phyloP scores from a whole-genome alignment of 495 filamentous ascomycete species.

The Penicillium parvum region DNA sequence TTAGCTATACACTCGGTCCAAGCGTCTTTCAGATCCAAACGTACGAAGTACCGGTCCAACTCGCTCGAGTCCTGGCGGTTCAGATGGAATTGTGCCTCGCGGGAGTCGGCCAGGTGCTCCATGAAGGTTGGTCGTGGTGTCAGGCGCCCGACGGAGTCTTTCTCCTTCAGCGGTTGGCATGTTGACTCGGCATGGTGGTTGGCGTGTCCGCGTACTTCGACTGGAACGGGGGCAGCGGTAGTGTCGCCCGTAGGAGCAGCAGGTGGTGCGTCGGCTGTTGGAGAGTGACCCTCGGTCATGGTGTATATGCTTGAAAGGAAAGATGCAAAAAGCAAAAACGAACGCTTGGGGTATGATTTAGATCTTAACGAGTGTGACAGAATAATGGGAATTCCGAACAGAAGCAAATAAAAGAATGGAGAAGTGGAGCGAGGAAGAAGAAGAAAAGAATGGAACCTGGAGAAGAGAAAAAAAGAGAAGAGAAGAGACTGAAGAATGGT shows the following conservation, averaged over 20 bases:
- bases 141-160: conserved; percentile 21
- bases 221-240: conserved; percentile 27
- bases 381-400: conserved; percentile 1
- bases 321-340: conserved; percentile 5
- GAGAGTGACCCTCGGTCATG: conserved; percentile 21
- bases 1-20: conserved; percentile 4
- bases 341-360: background rate
- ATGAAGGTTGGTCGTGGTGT: conserved; percentile 39
- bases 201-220: conserved; percentile 17
- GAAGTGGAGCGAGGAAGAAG: background rate
- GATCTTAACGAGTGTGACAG: background rate
- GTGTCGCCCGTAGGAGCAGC: conserved; percentile 10
- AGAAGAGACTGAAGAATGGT: background rate
- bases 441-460: conserved; percentile 2
- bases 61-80: conserved; percentile 32
- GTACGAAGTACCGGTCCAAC: conserved; percentile 45
- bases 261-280: conserved; percentile 15
- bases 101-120: conserved; percentile 33
- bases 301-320: conserved; percentile 3
- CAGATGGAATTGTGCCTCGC: conserved; percentile 36
- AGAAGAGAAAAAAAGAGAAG: background rate
- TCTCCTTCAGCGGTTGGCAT: conserved; percentile 19
- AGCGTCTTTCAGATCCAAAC: conserved; percentile 7
- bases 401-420: background rate
- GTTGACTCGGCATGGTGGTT: conserved; percentile 13